A percentile compares a stretch with the other conserved stretches of the same genome.
Evolutionary conservation across 768 basidiomycete species (phyloP).

Genomic region (Hericium erinaceus): DNA sequence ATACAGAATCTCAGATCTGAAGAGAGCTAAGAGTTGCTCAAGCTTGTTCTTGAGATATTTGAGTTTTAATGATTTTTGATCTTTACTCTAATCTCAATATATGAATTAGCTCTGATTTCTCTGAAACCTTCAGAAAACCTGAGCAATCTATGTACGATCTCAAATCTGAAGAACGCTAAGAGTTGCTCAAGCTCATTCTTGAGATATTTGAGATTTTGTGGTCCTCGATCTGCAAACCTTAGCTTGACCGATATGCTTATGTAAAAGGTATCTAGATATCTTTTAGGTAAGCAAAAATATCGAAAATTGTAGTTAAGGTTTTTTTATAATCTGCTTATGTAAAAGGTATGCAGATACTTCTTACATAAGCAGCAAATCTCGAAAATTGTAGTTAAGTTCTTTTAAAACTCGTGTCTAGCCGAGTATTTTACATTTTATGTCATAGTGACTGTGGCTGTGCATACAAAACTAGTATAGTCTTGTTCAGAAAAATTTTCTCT

Average conservation of each 20-base stretch:
- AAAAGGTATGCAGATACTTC: neutral
- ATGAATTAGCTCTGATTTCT: neutral
- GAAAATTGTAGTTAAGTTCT: too few species aligned
- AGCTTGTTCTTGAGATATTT: neutral
- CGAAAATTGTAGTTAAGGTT: neutral
- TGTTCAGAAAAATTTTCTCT: neutral
- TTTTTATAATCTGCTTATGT: neutral
- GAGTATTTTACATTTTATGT: neutral
- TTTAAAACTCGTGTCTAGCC: too few species aligned
- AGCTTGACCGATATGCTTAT: neutral
- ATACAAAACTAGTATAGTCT: neutral
- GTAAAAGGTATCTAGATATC: neutral
- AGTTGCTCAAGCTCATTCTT: neutral
- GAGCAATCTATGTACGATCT: neutral
- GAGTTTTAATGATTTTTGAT: neutral
- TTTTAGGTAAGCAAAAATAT: neutral
- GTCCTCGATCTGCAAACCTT: too few species aligned
- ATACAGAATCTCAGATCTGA: neutral
- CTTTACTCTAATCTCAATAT: too few species aligned
- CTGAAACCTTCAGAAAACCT: neutral
- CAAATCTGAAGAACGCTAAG: neutral
- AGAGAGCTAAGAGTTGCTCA: neutral
- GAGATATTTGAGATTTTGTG: neutral
- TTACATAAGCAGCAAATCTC: neutral
- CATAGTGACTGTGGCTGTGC: neutral